Conservation (phyloP, 1,284 basidiomycete species). For the Irpex sp. region DNA sequence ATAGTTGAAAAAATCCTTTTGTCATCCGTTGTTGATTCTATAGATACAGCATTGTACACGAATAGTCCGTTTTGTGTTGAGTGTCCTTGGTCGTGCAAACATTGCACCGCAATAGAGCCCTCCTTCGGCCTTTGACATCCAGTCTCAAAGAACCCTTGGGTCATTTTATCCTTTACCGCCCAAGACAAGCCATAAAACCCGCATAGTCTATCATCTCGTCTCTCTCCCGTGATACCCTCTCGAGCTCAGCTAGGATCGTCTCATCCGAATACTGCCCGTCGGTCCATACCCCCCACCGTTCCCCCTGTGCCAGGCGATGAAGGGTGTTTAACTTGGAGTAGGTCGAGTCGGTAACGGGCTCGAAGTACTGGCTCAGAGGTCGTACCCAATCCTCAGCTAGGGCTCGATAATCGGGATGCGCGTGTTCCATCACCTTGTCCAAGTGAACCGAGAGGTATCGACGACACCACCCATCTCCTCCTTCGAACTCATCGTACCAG, state of each 20-base stretch:
- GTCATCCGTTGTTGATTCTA: background rate
- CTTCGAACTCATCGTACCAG: background rate
- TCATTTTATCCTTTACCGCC: background rate
- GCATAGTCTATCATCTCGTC: background rate
- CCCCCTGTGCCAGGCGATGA: background rate
- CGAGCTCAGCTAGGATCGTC: background rate
- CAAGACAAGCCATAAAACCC: background rate
- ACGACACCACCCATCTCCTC: background rate
- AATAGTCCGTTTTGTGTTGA: background rate
- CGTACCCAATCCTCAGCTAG: background rate
- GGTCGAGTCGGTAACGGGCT: background rate
- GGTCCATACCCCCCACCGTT: background rate
- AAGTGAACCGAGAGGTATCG: background rate
- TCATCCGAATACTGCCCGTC: background rate
- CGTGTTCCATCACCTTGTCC: background rate
- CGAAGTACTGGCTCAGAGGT: background rate
- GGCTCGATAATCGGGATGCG: background rate
- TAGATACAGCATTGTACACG: background rate
- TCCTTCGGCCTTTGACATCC: too few relatives aligned
- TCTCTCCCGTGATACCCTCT: background rate
- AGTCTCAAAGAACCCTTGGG: too few relatives aligned
- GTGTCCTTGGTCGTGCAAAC: too few relatives aligned
- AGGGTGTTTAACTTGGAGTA: background rate
- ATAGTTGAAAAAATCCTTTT: background rate
- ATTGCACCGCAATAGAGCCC: too few relatives aligned